Evolutionary conservation across 2,329 filamentous ascomycete species (phyloP).

Genomic region (Talaromyces islandicus): DNA sequence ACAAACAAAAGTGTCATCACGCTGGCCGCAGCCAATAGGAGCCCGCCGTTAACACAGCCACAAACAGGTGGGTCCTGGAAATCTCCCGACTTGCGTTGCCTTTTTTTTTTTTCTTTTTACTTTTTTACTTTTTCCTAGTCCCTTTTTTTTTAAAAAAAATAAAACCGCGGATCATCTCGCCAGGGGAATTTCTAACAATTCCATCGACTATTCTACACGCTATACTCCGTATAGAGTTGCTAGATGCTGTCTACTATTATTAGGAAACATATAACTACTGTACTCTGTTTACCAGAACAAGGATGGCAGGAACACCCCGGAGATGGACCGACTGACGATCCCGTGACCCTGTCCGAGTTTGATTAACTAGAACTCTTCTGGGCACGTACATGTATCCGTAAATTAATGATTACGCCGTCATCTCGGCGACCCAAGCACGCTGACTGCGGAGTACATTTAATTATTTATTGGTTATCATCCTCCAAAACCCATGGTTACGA

Average conservation of each 20-base stretch:
- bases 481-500: too few species aligned
- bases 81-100: background rate
- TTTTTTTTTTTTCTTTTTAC: background rate
- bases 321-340: background rate
- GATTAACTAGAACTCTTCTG: background rate
- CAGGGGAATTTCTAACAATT: too few species aligned
- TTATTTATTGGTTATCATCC: too few species aligned
- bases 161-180: background rate
- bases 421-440: too few species aligned
- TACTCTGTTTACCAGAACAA: too few species aligned
- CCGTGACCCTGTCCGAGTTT: background rate
- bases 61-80: slow-evolving; percentile 5
- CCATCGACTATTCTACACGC: too few species aligned
- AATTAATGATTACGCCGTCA: too few species aligned
- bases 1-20: background rate
- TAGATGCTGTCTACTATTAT: too few species aligned
- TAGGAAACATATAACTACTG: too few species aligned
- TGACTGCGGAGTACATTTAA: too few species aligned
- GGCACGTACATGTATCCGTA: background rate
- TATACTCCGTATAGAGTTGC: too few species aligned
- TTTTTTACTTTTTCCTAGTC: background rate
- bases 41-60: slow-evolving; percentile 6
- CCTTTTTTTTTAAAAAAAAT: too few species aligned
- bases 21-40: slow-evolving; percentile 2
- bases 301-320: background rate